Percentiles rank a stretch among this genome's conserved stretches.
phyloP scores from a whole-genome alignment of 1,284 basidiomycete species.

The Thelephora terrestris region DNA sequence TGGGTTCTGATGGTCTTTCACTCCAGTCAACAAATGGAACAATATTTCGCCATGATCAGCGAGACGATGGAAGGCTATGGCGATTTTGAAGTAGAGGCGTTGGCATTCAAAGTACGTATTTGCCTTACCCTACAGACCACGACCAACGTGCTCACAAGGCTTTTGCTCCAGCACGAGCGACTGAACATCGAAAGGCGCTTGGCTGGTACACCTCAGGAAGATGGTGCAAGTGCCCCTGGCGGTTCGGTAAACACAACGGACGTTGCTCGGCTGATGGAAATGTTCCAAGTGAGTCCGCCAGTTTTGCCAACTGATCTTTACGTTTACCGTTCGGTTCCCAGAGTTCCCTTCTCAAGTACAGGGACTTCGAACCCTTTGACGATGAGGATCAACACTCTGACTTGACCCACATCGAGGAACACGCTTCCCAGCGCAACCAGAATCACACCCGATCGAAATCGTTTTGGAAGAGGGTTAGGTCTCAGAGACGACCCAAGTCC shows the following conservation, averaged over 20 bases:
- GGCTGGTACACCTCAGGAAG: slow-evolving; percentile 24
- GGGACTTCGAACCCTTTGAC: slow-evolving; percentile 48
- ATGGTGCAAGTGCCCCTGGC: slow-evolving; percentile 21
- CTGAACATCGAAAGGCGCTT: slow-evolving; percentile 57
- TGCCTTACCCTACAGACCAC: not conserved
- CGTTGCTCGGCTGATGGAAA: slow-evolving; percentile 72
- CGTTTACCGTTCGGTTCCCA: slow-evolving; percentile 17
- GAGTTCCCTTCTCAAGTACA: slow-evolving; percentile 63
- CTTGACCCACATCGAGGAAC: slow-evolving; percentile 19
- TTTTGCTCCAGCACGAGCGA: slow-evolving; percentile 49
- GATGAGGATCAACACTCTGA: slow-evolving; percentile 19
- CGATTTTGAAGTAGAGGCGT: slow-evolving; percentile 62
- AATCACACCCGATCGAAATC: not conserved
- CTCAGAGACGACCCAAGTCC: not conserved
- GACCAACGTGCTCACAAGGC: not conserved
- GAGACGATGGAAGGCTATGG: slow-evolving; percentile 56
- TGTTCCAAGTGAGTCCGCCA: slow-evolving; percentile 49
- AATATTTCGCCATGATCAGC: slow-evolving; percentile 60
- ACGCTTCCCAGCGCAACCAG: not conserved
- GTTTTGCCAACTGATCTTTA: not conserved
- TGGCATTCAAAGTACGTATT: slow-evolving; percentile 58
- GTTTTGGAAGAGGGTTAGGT: not conserved
- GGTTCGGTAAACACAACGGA: slow-evolving; percentile 61
- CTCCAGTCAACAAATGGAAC: slow-evolving; percentile 64
- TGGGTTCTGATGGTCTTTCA: not conserved